Base-by-base conservation (phyloP, 257 asterid species). In the Solanum lignicaule region DNA sequence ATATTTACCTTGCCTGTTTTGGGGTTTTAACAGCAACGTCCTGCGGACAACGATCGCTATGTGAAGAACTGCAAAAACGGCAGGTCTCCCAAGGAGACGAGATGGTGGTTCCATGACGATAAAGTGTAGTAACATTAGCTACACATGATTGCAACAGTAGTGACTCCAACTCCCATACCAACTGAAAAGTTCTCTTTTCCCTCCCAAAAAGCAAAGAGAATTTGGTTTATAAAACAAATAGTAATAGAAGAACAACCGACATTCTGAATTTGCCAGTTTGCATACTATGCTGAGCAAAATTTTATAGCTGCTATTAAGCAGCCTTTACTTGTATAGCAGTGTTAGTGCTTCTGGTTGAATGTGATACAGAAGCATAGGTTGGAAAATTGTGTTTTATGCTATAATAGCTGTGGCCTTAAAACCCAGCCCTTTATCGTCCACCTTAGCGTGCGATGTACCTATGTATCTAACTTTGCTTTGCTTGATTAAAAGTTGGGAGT, bases 21-120 rank as follows among this genome's bases (percentile, higher is more conserved):
- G 38, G 36, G 76, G 3, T 31, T 38, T 60, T 91, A 82, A 82
- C 98, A 97, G 99, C 98, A 95, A 95, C 95, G 95, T 8, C 99
- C 99, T 7, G 94, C 96, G 1, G 99, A 97, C 92, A 95, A 97
- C 23, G 99, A 97, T 86, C 97, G 99, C 87, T 97, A 97, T n/a
- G 98, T 97, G 90, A 95, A 95, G 96, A 95, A 95, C 89, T 97
- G 99, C 90, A 94, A 90, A 91, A 95, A 95, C 1, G 98, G 98
- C 7, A 91, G 98, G 90, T 97, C 99, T 83, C 99, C 99, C 21
- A 97, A 97, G 95, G 98, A 97, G 96, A 97, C 99, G 35, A 92
- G 99, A 89, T 97, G 99, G 99, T 95, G 99, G 99, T 97, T 97
- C 95, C 98, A 97, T n/a, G 98, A 97, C n/a, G 99, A 95, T 88